A percentile compares a stretch with the other conserved stretches of the same genome.
Evolutionary conservation across 2,329 filamentous ascomycete genomes (phyloP).

Genomic region (Venturia oleaginea): DNA sequence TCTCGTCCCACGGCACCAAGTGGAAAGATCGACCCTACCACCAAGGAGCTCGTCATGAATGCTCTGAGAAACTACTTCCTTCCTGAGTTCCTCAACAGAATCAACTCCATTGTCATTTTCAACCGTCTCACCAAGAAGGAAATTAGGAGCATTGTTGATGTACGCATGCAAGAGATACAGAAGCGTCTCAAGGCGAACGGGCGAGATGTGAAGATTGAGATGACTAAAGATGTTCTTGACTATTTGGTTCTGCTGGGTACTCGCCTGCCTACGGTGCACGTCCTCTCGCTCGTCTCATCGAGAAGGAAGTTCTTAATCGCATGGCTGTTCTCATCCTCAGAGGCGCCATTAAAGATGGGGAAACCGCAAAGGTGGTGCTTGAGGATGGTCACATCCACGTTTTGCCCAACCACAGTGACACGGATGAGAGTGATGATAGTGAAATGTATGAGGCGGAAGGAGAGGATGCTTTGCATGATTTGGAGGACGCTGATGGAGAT

Average conservation of each 20-base stretch:
- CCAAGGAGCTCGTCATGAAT: slow-evolving; percentile 81
- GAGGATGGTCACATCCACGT: slow-evolving; percentile 73
- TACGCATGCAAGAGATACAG: slow-evolving; percentile 82
- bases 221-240: slow-evolving; percentile 78
- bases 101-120: slow-evolving; percentile 94
- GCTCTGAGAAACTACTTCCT: slow-evolving; percentile 93
- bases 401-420: slow-evolving; percentile 69
- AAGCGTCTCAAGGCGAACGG: slow-evolving; percentile 78
- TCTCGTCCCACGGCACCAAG: slow-evolving; percentile 66
- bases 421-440: slow-evolving; percentile 53
- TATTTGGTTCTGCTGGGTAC: slow-evolving; percentile 88
- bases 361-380: slow-evolving; percentile 70
- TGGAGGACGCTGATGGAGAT: slow-evolving; percentile 43
- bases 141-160: slow-evolving; percentile 91
- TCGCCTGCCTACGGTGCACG: slow-evolving; percentile 91
- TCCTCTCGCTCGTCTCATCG: slow-evolving; percentile 79
- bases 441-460: slow-evolving; percentile 54
- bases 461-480: slow-evolving; percentile 63
- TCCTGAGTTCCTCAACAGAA: slow-evolving; percentile 96
- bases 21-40: slow-evolving; percentile 77
- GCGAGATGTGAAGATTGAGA: slow-evolving; percentile 75
- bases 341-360: slow-evolving; percentile 76
- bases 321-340: slow-evolving; percentile 85
- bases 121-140: slow-evolving; percentile 85
- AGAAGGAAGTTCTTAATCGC: slow-evolving; percentile 93